Conservation (phyloP, 2,329 filamentous ascomycete species). For the Pseudocercospora cruenta region DNA sequence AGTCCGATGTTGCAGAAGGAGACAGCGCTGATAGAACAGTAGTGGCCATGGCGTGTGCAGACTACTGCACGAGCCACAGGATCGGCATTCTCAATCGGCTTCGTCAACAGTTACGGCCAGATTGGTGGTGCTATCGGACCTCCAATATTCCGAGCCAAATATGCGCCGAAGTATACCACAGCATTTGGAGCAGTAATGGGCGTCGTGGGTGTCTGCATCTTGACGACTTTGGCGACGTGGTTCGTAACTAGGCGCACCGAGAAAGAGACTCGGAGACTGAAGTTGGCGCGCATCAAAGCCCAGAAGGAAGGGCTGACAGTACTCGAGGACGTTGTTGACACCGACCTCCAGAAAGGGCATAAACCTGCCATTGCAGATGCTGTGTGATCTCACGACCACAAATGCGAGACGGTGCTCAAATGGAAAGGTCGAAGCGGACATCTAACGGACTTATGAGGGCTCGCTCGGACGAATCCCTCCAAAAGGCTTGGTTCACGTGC, state of each 20-base stretch:
- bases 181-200: slow-evolving; percentile 7
- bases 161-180: slow-evolving; percentile 5
- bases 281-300: slow-evolving; percentile 1
- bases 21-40: not conserved
- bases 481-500: slow-evolving; percentile 9
- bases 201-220: slow-evolving; percentile 1
- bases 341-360: not conserved
- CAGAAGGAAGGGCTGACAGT: slow-evolving; percentile 1
- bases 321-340: slow-evolving; percentile 9
- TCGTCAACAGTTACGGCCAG: slow-evolving; percentile 9
- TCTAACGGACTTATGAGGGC: too few species aligned
- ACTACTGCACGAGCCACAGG: slow-evolving; percentile 3
- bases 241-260: slow-evolving; percentile 6
- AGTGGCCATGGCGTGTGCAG: slow-evolving; percentile 12
- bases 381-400: not conserved
- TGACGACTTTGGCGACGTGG: slow-evolving; percentile 7
- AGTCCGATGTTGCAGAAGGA: too few species aligned
- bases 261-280: slow-evolving; percentile 9
- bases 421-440: not conserved
- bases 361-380: not conserved
- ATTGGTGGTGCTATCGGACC: slow-evolving; percentile 10
- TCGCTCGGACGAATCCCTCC: too few species aligned
- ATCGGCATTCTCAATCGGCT: slow-evolving; percentile 6
- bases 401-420: not conserved
- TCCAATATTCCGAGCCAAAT: slow-evolving; percentile 5